Percentiles rank a stretch among this genome's conserved stretches.
Evolutionary conservation across 257 asterid species (phyloP).

Genomic region (Gentiana dahurica): DNA sequence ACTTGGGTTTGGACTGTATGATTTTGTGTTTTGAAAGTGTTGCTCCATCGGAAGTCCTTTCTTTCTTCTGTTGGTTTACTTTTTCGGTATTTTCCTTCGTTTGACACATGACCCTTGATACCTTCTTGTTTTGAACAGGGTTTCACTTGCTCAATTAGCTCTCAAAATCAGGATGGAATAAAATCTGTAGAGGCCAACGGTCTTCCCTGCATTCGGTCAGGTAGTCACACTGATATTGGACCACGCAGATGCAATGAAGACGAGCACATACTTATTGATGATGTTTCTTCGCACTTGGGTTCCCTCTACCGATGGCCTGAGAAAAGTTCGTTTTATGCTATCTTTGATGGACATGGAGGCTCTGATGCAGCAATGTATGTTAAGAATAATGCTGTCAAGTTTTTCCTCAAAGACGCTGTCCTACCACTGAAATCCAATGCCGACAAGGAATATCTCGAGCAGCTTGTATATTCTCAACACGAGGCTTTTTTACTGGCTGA

Average conservation of each 20-base stretch:
- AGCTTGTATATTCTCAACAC: slow-evolving; percentile 28
- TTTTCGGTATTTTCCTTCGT: no score
- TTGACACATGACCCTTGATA: no score
- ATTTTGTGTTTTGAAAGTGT: no score
- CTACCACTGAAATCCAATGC: slow-evolving; percentile 40
- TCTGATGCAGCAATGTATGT: slow-evolving; percentile 84
- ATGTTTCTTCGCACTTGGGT: slow-evolving; percentile 49
- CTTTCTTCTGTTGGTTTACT: no score
- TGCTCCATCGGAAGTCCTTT: no score
- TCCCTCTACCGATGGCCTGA: slow-evolving; percentile 45
- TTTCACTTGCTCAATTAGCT: no score
- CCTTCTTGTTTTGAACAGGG: no score
- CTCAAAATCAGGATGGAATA: slow-evolving; percentile 1
- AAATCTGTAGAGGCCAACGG: background rate
- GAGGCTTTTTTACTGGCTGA: slow-evolving; percentile 58
- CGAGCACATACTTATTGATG: slow-evolving; percentile 73
- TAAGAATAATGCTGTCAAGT: slow-evolving; percentile 37
- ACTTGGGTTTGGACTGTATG: no score
- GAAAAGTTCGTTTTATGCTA: slow-evolving; percentile 77
- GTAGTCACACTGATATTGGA: slow-evolving; percentile 9
- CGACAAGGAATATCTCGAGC: slow-evolving; percentile 29
- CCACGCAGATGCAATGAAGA: slow-evolving; percentile 49
- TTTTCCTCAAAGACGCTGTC: slow-evolving; percentile 49
- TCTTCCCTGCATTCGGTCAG: slow-evolving; percentile 7
- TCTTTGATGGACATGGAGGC: slow-evolving; percentile 92